A percentile compares a stretch with the other conserved stretches of the same genome.
phyloP scores from a whole-genome alignment of 1,284 basidiomycete species.

The Ceratobasidium sp. region DNA sequence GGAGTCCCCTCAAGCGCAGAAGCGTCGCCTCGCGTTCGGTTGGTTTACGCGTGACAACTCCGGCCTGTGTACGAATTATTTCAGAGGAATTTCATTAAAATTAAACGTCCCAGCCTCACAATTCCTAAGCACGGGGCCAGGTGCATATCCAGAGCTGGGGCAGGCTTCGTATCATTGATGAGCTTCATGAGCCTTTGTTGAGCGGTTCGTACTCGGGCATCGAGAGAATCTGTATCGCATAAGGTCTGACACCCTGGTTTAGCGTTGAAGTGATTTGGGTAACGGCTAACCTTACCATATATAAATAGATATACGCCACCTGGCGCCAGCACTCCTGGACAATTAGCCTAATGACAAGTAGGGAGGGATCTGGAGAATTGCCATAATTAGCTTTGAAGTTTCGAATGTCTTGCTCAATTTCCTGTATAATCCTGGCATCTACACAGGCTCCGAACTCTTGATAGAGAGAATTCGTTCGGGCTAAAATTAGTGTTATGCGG shows the following conservation, averaged over 20 bases:
- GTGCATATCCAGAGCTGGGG: slow-evolving; percentile 5
- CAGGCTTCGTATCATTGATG: slow-evolving; percentile 16
- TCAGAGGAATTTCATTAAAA: neutral
- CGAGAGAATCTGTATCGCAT: slow-evolving; percentile 4
- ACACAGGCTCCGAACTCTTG: slow-evolving; percentile 16
- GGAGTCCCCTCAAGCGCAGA: slow-evolving; percentile 4
- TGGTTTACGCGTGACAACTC: neutral
- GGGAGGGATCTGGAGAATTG: slow-evolving; percentile 7
- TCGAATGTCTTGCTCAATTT: slow-evolving; percentile 18
- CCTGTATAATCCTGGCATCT: slow-evolving; percentile 7
- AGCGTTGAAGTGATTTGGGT: neutral
- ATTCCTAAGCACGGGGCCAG: neutral
- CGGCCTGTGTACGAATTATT: neutral
- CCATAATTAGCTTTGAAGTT: slow-evolving; percentile 1
- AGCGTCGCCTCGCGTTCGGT: neutral
- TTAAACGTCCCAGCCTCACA: too few relatives aligned
- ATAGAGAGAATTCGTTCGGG: slow-evolving; percentile 14
- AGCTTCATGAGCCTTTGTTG: slow-evolving; percentile 7
- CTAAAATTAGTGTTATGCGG: slow-evolving; percentile 16
- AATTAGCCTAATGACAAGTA: slow-evolving; percentile 13
- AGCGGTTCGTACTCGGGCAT: slow-evolving; percentile 8
- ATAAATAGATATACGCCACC: slow-evolving; percentile 10
- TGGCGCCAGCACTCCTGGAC: slow-evolving; percentile 31
- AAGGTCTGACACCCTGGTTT: neutral
- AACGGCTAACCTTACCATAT: neutral